phyloP scores from a whole-genome alignment of 306 rosid genomes.

The Cicer judaicum region DNA sequence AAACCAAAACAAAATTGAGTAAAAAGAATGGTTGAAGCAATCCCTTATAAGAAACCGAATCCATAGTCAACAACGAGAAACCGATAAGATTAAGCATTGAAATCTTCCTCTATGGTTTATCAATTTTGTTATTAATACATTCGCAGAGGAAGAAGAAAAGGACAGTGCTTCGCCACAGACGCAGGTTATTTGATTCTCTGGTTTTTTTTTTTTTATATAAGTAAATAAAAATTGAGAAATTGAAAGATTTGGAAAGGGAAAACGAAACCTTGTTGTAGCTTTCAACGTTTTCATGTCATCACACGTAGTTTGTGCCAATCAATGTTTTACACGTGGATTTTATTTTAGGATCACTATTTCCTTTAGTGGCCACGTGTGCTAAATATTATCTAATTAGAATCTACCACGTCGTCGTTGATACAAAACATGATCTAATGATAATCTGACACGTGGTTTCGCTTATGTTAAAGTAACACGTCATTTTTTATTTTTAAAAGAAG shows the following conservation, averaged over 20 bases:
- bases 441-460: too few species aligned
- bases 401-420: constrained; percentile 33
- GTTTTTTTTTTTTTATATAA: background rate
- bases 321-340: constrained; percentile 44
- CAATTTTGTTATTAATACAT: background rate
- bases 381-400: background rate
- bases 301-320: constrained; percentile 66
- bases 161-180: background rate
- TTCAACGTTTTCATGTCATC: constrained; percentile 37
- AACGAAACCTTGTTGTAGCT: background rate
- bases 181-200: background rate
- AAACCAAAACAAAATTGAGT: constrained; percentile 75
- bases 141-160: constrained; percentile 13
- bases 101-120: background rate
- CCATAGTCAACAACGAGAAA: constrained; percentile 53
- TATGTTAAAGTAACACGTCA: too few species aligned
- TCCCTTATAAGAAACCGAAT: constrained; percentile 69
- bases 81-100: constrained; percentile 50
- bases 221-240: background rate
- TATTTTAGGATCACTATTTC: background rate
- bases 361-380: constrained; percentile 5
- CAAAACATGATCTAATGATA: too few species aligned
- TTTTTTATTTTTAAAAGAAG: too few species aligned
- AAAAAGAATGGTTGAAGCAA: constrained; percentile 60
- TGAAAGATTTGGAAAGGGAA: background rate